Evolutionary conservation across 1,284 basidiomycete species (phyloP), one percentile per base, ranked within the genome.

Genomic region (Fistulina hepatica): DNA sequence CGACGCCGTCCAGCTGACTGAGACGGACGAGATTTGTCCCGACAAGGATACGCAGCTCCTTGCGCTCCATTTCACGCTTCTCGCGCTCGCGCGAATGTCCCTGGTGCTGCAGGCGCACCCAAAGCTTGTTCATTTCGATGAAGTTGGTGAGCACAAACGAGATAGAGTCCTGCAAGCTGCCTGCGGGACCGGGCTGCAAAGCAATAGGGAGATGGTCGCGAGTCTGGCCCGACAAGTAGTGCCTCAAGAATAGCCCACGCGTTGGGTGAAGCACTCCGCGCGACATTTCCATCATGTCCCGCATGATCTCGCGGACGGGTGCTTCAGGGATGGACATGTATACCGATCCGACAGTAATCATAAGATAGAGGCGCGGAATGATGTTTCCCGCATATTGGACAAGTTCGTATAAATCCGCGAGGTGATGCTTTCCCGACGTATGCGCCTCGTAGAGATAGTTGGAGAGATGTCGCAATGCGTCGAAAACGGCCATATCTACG

Each of bases 251-350:
- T 25, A 97, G 63, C 21, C 92, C 93, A 36, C 93, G 70, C 30
- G 90, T 91, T 12, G 92, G 92, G 57, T 95, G 90, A 48, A 97
- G 71, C 4, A 95, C 88, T 43, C 93, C 92, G 24, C 91, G 70
- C 21, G 89, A 90, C 92, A 97, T 97, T 59, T 97, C 92, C 79
- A 97, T 84, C 91, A 97, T 94, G 61, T 97, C 92, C 70, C 94
- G 95, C 92, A 95, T 97, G 48, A 97, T 90, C 64, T 97, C 91
- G 67, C 91, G 93, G 42, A 95, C 80, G 5, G 92, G 92, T 6
- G 91, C 90, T 40, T 94, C 91, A 2, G 89, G 78, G 31, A 95
- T 81, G 15, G 89, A 91, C 92, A 95, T 95, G 67, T 94, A 95
- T 15, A 97, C 91, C 1, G 92, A 88, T 41, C 92, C 93, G 42